phyloP scores from a whole-genome alignment of 257 asterid species.

The Mitragyna speciosa region DNA sequence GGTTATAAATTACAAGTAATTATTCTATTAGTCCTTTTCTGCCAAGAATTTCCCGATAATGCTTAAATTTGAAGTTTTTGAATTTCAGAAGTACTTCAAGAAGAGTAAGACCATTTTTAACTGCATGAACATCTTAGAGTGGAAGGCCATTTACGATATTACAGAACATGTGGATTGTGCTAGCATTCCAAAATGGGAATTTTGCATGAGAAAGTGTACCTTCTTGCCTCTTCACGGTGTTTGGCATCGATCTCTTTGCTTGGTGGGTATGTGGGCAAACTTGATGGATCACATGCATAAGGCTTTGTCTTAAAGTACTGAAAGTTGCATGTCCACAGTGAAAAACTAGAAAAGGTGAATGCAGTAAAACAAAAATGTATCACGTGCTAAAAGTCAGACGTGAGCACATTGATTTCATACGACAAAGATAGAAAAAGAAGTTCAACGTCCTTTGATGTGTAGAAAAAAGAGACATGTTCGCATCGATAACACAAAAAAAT shows the following conservation, averaged over 20 bases:
- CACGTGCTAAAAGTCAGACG: not conserved
- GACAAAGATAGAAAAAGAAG: not conserved
- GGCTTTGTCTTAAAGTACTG: conserved; percentile 95
- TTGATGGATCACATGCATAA: conserved; percentile 85
- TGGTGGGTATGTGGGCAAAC: conserved; percentile 91
- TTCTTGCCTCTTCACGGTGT: conserved; percentile 67
- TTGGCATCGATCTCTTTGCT: conserved; percentile 96
- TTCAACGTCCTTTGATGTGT: not conserved
- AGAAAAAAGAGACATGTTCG: not conserved
- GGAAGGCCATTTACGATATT: not conserved
- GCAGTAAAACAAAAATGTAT: not conserved
- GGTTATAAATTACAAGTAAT: not conserved
- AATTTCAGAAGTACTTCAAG: not conserved
- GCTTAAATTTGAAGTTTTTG: not conserved
- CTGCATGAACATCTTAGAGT: not conserved
- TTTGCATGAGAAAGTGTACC: conserved; percentile 40
- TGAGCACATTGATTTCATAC: not conserved
- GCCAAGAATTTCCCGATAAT: not conserved
- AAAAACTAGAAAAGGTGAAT: conserved; percentile 16
- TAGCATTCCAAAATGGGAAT: not conserved
- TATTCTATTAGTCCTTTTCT: not conserved
- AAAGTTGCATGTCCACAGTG: conserved; percentile 19
- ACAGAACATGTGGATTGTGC: not conserved
- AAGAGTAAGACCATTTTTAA: not conserved
- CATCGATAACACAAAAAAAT: not conserved